These are phyloP conservation scores for Cladophialophora exuberans DNA, from an alignment of 2,329 filamentous ascomycete species.

Conservation along the genomic window DNA sequence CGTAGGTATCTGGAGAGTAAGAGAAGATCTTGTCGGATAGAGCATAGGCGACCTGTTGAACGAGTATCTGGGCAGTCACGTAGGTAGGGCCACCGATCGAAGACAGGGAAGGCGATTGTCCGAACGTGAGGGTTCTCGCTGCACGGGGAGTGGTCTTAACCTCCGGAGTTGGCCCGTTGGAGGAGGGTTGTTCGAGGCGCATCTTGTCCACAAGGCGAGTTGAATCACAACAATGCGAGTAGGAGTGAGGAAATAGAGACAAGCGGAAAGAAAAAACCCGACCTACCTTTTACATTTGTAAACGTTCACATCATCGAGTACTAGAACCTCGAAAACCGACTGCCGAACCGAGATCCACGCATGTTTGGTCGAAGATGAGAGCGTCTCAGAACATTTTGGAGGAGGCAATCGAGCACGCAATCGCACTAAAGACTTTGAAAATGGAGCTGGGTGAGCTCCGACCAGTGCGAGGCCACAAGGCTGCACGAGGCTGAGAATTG, in stretches of 20 bases:
- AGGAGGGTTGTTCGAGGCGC: constrained; percentile 39
- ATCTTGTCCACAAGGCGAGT: no score
- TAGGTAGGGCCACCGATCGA: constrained; percentile 85
- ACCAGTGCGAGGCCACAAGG: not conserved
- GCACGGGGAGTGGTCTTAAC: constrained; percentile 30
- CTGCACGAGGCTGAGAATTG: not conserved
- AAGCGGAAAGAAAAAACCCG: constrained; percentile 13
- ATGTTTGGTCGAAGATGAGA: constrained; percentile 6
- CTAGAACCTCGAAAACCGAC: constrained; percentile 14
- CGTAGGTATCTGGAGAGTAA: constrained; percentile 92
- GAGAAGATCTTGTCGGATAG: constrained; percentile 97
- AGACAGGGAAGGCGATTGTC: constrained; percentile 54
- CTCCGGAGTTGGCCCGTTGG: constrained; percentile 34
- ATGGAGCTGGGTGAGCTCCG: no score
- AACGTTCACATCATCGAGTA: no score
- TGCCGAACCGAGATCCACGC: constrained; percentile 14
- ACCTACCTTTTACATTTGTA: constrained; percentile 3
- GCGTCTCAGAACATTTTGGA: constrained; percentile 13
- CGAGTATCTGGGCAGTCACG: constrained; percentile 86
- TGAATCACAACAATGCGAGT: no score
- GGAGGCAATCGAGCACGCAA: constrained; percentile 16
- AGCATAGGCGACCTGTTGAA: constrained; percentile 94
- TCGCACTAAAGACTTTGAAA: constrained; percentile 24
- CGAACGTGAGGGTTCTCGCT: constrained; percentile 51
- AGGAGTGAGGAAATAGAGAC: constrained; percentile 3